Percentiles rank a stretch among this genome's conserved stretches.
Conservation (phyloP, 495 filamentous ascomycete genomes). For the Penicillium nucicola region DNA sequence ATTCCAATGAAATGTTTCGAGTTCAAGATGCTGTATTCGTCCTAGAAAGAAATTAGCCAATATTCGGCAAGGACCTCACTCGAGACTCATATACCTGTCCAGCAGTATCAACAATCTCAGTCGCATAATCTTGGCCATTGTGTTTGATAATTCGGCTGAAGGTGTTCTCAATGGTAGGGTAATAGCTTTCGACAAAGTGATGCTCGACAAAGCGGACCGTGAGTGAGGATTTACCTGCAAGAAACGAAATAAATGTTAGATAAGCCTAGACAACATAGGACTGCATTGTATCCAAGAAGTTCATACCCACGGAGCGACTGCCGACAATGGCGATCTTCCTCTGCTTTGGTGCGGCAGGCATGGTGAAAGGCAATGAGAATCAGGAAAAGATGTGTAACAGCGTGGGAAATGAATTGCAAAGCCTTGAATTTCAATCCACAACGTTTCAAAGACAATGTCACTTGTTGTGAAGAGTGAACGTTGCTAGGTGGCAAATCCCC, state of each 20-base stretch:
- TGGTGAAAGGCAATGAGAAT: constrained; percentile 24
- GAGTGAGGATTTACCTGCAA: constrained; percentile 89
- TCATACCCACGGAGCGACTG: constrained; percentile 91
- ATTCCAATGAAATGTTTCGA: constrained; percentile 99
- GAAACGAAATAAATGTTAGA: neutral
- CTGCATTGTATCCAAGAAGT: neutral
- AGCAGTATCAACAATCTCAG: constrained; percentile 97
- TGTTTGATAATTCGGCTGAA: constrained; percentile 92
- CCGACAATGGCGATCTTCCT: constrained; percentile 98
- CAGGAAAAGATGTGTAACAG: neutral
- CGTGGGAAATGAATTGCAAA: neutral
- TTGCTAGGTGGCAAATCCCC: constrained; percentile 25
- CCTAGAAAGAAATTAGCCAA: constrained; percentile 48
- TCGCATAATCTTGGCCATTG: constrained; percentile 89
- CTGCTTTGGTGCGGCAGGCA: constrained; percentile 87
- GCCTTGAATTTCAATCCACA: neutral
- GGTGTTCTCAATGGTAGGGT: constrained; percentile 98
- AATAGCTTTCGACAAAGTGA: constrained; percentile 98
- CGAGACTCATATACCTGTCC: constrained; percentile 68
- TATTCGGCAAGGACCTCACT: neutral
- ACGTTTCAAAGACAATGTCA: neutral
- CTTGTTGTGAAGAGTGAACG: constrained; percentile 5
- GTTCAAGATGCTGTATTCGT: constrained; percentile 97
- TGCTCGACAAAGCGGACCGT: constrained; percentile 97
- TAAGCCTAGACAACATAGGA: neutral